Base-by-base conservation (phyloP, 768 basidiomycete genomes). In the Pleurotus giganteus region DNA sequence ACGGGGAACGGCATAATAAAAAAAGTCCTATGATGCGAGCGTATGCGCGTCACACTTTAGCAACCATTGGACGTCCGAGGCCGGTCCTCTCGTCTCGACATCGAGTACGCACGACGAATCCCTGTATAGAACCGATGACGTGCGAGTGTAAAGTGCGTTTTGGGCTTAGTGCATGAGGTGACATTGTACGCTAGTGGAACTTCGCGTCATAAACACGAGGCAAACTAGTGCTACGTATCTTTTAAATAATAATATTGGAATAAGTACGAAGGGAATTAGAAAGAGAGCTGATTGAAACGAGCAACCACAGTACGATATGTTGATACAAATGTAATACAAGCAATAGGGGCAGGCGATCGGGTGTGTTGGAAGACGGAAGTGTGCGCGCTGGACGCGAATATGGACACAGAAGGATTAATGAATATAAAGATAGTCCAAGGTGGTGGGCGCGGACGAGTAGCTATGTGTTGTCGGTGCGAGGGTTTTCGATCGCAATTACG, bases 171-270 rank as follows among this genome's bases (percentile, higher is more conserved):
- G 34, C 34, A 32, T 36, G 26, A 21, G 49, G 34, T 37, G 34
- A 51, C 23, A 34, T n/a, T 34, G 49, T 32, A 51, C 49, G 31
- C 34, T 51, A 36, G 9, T n/a, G 26, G 23, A 28, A 32, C 49
- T 51, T 34, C 31, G 34, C 49, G 49, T 34, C 49, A 51, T 24
- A 9, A 37, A 12, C 49, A 51, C 32, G 49, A 51, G 31, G 49
- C 49, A 51, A 17, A 29, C 15, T 12, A 29, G 17, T 46, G 46
- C 46, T 47, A 47, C 27, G 46, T 47, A 47, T 17, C 5, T 41
- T 34, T n/a, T n/a, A n/a, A n/a, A n/a, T n/a, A n/a, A n/a, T 36
- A 36, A 11, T 36, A 11, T 36, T 36, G 34, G 34, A n/a, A 36
- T n/a, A 36, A 36, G 34, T 36, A n/a, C 34, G 34, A 36, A 36